Base-by-base conservation (phyloP, 768 basidiomycete genomes). In the Russula sp. region DNA sequence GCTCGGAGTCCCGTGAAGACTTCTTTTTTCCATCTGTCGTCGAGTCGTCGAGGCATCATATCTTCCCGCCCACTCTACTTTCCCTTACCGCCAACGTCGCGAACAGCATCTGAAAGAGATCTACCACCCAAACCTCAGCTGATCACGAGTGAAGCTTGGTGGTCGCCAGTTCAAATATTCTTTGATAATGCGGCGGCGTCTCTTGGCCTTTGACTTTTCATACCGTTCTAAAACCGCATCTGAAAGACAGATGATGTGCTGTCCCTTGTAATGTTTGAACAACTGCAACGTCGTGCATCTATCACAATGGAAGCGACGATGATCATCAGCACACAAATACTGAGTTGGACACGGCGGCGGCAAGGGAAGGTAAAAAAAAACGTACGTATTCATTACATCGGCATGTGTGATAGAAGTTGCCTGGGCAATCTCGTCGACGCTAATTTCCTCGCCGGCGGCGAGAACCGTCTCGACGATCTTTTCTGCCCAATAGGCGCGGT, bases 371-470 rank as follows among this genome's bases (percentile, higher is more conserved):
- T 7, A 20, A 7, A 43, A 65, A 58, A 48, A 13, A 10, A 85
- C 93, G 73, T 72, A 98, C 96, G 97, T 98, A 76, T 97, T 96
- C 89, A 96, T 93, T 60, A 99, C 86, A 73, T 99, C 97, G 35
- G 88, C 86, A 68, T 96, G 94, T 5, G 93, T 94, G 73, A 99
- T 95, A 16, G 91, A 81, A 3, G 96, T 98, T 76, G 85, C 89
- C 74, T 95, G 90, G 9, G 97, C 95, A 67, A 99, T 95, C 69
- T 98, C 97, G 69, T 99, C 97, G 67, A 99, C 88, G 72, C 88
- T 92, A 58, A 98, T 78, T 56, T 90, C 88, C 56, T 86, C 83
- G 16, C 73, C 76, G 22, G 83, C 80, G 63, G 79, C 83, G 64
- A 96, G 75, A 48, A 99, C 76, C 35, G 94, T 78, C 60, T 98